phyloP scores from a whole-genome alignment of 2,329 filamentous ascomycete species.

The Escovopsis sp. region DNA sequence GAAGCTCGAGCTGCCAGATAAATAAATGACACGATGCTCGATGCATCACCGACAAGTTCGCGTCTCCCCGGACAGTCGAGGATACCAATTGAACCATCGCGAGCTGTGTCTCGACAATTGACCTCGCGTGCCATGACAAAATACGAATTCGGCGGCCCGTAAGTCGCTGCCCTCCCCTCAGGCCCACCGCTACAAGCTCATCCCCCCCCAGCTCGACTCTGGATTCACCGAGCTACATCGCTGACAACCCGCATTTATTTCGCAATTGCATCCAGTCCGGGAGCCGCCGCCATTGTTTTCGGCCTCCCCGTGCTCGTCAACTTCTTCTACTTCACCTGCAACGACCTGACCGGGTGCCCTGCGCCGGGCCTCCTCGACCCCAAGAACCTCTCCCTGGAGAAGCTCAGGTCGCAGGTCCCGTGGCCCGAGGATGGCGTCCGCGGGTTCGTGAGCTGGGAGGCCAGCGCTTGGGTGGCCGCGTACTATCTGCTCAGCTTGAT shows the following conservation, averaged over 20 bases:
- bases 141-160: conserved; percentile 22
- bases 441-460: conserved; percentile 52
- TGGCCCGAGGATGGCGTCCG: conserved; percentile 56
- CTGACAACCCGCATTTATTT: not conserved
- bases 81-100: not conserved
- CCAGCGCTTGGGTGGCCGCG: conserved; percentile 49
- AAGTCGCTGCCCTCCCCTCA: conserved; percentile 5
- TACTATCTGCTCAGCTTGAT: conserved; percentile 65
- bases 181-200: not conserved
- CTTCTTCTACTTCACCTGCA: conserved; percentile 65
- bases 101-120: no score
- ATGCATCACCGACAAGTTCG: not conserved
- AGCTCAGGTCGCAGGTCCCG: conserved; percentile 58
- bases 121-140: conserved; percentile 1
- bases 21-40: not conserved
- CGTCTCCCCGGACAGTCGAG: not conserved
- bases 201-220: not conserved
- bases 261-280: conserved; percentile 37
- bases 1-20: not conserved
- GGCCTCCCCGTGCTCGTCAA: conserved; percentile 64
- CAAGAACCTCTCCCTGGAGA: conserved; percentile 49
- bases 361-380: conserved; percentile 60
- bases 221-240: no score
- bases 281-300: conserved; percentile 59
- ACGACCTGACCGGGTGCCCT: conserved; percentile 77